phyloP scores from a whole-genome alignment of 2,329 filamentous ascomycete species.

The Phialocephala subalpina region DNA sequence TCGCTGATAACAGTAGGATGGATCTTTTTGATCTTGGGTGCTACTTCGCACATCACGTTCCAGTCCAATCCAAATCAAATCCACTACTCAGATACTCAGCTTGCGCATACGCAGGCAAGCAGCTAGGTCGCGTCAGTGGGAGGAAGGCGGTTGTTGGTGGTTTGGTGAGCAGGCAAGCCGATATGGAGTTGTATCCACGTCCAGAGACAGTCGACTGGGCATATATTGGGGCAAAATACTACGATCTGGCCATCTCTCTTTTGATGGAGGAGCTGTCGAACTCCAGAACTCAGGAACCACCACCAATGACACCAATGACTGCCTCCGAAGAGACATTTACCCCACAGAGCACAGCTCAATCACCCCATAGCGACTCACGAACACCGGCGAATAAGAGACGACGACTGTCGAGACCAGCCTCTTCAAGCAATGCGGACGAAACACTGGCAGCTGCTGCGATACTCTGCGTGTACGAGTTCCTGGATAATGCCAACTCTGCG shows the following conservation, averaged over 20 bases:
- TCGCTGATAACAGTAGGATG: constrained; percentile 50
- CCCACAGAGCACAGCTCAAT: constrained; percentile 36
- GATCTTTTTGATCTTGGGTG: constrained; percentile 62
- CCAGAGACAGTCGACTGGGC: constrained; percentile 59
- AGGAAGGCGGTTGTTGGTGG: constrained; percentile 58
- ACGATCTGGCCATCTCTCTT: constrained; percentile 63
- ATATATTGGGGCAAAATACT: constrained; percentile 67
- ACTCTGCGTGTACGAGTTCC: constrained; percentile 71
- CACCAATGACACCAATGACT: constrained; percentile 44
- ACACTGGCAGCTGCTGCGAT: constrained; percentile 71
- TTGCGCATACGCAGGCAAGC: constrained; percentile 68
- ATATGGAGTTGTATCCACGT: constrained; percentile 60
- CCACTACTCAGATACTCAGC: constrained; percentile 59
- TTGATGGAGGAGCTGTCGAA: constrained; percentile 49
- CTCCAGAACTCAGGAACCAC: constrained; percentile 33
- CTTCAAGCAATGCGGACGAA: constrained; percentile 61
- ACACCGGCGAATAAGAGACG: constrained; percentile 47
- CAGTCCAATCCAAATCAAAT: constrained; percentile 60
- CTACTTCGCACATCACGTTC: constrained; percentile 67
- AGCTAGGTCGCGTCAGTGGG: constrained; percentile 62
- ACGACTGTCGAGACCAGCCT: constrained; percentile 49
- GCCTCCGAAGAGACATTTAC: constrained; percentile 39
- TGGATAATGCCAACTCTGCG: constrained; percentile 69
- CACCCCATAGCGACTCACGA: constrained; percentile 35
- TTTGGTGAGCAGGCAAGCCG: constrained; percentile 54